A percentile compares a stretch with the other conserved stretches of the same genome.
phyloP scores from a whole-genome alignment of 805 yeast genomes.

The Komagataella pastoris region DNA sequence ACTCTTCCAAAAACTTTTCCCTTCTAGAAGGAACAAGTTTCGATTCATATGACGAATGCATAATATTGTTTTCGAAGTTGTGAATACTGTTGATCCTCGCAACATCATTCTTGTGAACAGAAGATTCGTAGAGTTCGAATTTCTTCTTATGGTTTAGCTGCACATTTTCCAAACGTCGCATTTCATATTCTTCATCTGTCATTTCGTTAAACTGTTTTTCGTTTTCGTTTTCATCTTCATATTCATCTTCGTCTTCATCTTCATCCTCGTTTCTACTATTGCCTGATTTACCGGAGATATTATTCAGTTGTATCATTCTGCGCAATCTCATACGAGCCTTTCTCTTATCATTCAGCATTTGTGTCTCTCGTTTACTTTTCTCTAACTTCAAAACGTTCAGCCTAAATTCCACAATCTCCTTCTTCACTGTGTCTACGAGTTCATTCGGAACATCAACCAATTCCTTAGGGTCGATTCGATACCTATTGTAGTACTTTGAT shows the following conservation, averaged over 20 bases:
- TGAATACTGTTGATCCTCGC: conserved; percentile 18
- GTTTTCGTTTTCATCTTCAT: conserved; percentile 18
- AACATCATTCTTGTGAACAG: conserved; percentile 11
- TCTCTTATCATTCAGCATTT: conserved; percentile 31
- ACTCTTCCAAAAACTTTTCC: conserved; percentile 13
- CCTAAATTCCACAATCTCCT: conserved; percentile 43
- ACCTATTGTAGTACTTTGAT: conserved; percentile 11
- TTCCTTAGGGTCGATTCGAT: conserved; percentile 44
- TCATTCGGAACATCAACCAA: conserved; percentile 42
- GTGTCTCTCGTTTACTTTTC: conserved; percentile 33
- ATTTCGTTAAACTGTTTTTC: conserved; percentile 13
- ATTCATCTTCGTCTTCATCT: conserved; percentile 10
- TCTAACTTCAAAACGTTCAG: conserved; percentile 40
- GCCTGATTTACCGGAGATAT: conserved; percentile 2
- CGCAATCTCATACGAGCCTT: conserved; percentile 34
- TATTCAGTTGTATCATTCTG: conserved; percentile 19
- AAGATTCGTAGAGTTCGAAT: not conserved
- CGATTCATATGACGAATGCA: conserved; percentile 12
- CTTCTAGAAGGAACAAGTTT: conserved; percentile 10
- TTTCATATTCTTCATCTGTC: conserved; percentile 11
- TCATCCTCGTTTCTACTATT: conserved; percentile 11
- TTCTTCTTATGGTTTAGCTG: conserved; percentile 5
- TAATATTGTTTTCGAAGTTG: conserved; percentile 18
- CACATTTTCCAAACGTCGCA: conserved; percentile 8
- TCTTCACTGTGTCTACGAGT: conserved; percentile 35